Evolutionary conservation across 345 rosid genomes (phyloP), one percentile per base, ranked within the genome.

Genomic region (Murraya paniculata): DNA sequence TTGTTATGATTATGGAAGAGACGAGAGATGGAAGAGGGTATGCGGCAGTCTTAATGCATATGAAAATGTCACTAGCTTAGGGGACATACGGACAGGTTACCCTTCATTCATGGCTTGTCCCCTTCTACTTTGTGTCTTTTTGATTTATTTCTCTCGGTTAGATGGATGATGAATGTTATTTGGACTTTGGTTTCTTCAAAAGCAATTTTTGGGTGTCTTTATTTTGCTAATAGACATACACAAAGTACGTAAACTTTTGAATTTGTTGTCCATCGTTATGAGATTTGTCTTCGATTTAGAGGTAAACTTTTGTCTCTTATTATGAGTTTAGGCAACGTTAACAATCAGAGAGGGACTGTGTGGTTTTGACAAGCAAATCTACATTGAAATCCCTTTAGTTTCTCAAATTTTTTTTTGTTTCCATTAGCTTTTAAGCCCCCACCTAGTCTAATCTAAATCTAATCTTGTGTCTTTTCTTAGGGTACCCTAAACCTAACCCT

Each of bases 101-200:
- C 80, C 78, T 61, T 81, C 67, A 69, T 78, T 73, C 77, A 79
- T 75, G 88, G 81, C 64, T 78, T 82, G 82, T 84, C 80, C 72
- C 64, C 48, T 77, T 82, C 75, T 25, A 45, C 2, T n/a, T n/a
- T 21, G 7, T 77, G 68, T 72, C 45, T 64, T 53, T 48, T 50
- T n/a, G 19, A 56, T 60, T 38, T 16, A 56, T 22, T 45, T 59
- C 57, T 18, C 35, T 50, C 57, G 24, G 7, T 25, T 27, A 36
- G 55, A 59, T 39, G 38, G 50, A 4, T 10, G 6, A 18, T 28
- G 13, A n/a, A 1, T 71, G 19, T 77, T 28, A 53, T 53, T 53
- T 53, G 1, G 57, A 53, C 21, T 35, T 14, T 39, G 13, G 33
- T 61, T 68, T 72, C 35, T 68, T 58, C 11, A 45, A 45, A 72